Conservation (phyloP, 1,284 basidiomycete species). For the Ganoderma meredithae region DNA sequence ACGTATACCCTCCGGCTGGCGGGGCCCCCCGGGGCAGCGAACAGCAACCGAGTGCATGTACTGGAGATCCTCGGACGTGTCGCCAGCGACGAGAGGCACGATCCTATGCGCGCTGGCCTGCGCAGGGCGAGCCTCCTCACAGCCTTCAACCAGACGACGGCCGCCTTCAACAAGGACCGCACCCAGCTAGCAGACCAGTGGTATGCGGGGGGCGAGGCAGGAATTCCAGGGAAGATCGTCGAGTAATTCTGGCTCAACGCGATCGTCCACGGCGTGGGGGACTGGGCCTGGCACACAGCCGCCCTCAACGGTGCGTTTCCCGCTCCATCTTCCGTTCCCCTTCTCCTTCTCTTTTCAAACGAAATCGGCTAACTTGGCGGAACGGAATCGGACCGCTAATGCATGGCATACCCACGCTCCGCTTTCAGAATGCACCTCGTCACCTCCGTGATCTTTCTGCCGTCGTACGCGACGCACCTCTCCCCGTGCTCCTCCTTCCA, state of each 20-base stretch:
- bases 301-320: not conserved
- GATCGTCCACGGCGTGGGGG: slow-evolving; percentile 6
- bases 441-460: slow-evolving; percentile 51
- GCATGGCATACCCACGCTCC: not conserved
- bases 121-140: not conserved
- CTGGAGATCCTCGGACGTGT: slow-evolving; percentile 2
- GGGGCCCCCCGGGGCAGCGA: not conserved
- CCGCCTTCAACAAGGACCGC: not conserved
- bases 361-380: not conserved
- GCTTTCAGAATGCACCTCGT: slow-evolving; percentile 50
- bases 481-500: slow-evolving; percentile 37
- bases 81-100: not conserved
- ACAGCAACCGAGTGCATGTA: not conserved
- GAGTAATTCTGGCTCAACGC: not conserved
- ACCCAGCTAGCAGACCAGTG: not conserved
- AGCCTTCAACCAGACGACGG: not conserved
- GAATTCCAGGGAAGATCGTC: not conserved
- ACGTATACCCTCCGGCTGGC: not conserved
- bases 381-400: not conserved
- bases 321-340: not conserved
- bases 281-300: not conserved
- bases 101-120: not conserved
- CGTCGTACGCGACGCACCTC: slow-evolving; percentile 42
- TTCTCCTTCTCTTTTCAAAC: not conserved
- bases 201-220: not conserved